These are phyloP conservation scores for Cucurbita ficifolia DNA, from an alignment of 306 rosid species.

Conservation along the genomic window DNA sequence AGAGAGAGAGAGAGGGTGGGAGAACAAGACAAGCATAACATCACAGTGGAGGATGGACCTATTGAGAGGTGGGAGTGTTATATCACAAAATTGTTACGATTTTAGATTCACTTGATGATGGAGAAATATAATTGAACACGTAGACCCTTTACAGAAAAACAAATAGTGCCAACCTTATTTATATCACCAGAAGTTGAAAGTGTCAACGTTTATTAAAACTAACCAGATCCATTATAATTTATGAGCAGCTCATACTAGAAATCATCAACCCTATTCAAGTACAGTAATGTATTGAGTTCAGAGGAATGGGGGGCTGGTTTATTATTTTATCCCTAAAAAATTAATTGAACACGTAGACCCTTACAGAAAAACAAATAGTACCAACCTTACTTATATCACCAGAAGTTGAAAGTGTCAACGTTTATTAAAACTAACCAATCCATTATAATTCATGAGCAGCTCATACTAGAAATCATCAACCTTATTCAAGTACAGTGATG, in stretches of 20 bases:
- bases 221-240: neutral
- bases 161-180: neutral
- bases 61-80: too few relatives aligned
- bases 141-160: neutral
- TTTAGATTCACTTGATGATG: neutral
- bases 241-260: neutral
- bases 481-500: neutral
- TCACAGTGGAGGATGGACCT: too few relatives aligned
- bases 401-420: neutral
- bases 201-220: neutral
- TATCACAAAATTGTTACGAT: neutral
- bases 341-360: neutral
- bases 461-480: neutral
- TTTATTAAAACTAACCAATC: neutral
- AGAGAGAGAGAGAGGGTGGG: too few relatives aligned
- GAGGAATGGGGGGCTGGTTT: neutral
- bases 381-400: neutral
- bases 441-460: neutral
- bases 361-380: neutral
- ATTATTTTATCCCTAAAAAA: neutral
- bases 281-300: neutral
- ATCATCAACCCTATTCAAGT: neutral
- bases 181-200: neutral
- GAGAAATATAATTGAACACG: neutral
- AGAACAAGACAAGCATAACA: too few relatives aligned